Conservation (phyloP, 2,329 filamentous ascomycete species). For the Ophiobolus disseminans region DNA sequence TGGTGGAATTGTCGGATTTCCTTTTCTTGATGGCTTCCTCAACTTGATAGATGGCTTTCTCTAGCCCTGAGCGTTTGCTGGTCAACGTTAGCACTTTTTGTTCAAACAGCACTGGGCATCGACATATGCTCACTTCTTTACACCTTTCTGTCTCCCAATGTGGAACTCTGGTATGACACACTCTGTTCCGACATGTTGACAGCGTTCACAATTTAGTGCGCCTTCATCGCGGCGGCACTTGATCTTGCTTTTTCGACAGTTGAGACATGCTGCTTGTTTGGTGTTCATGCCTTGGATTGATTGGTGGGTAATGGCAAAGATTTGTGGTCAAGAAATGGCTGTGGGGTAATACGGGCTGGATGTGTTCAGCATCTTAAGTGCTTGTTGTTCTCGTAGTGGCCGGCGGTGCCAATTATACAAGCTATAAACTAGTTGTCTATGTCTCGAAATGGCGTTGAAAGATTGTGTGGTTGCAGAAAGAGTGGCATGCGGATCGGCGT, state of each 20-base stretch:
- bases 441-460: too few relatives aligned
- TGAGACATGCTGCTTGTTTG: slow-evolving; percentile 65
- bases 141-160: slow-evolving; percentile 75
- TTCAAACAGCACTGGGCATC: not conserved
- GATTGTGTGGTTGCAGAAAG: too few relatives aligned
- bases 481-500: too few relatives aligned
- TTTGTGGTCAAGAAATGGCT: slow-evolving; percentile 44
- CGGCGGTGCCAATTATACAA: too few relatives aligned
- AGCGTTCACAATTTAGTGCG: slow-evolving; percentile 66
- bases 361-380: slow-evolving; percentile 2
- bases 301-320: not conserved
- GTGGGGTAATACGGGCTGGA: slow-evolving; percentile 48
- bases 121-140: slow-evolving; percentile 68
- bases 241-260: slow-evolving; percentile 72
- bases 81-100: slow-evolving; percentile 12
- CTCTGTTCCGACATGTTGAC: slow-evolving; percentile 63
- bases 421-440: too few relatives aligned
- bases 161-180: slow-evolving; percentile 74
- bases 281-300: slow-evolving; percentile 21
- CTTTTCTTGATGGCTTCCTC: slow-evolving; percentile 65
- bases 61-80: slow-evolving; percentile 76
- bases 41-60: slow-evolving; percentile 77
- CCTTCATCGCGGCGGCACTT: slow-evolving; percentile 63
- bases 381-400: not conserved
- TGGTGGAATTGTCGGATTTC: slow-evolving; percentile 31